Evolutionary conservation across 257 asterid species (phyloP).

Genomic region (Thymus mandschuricus): DNA sequence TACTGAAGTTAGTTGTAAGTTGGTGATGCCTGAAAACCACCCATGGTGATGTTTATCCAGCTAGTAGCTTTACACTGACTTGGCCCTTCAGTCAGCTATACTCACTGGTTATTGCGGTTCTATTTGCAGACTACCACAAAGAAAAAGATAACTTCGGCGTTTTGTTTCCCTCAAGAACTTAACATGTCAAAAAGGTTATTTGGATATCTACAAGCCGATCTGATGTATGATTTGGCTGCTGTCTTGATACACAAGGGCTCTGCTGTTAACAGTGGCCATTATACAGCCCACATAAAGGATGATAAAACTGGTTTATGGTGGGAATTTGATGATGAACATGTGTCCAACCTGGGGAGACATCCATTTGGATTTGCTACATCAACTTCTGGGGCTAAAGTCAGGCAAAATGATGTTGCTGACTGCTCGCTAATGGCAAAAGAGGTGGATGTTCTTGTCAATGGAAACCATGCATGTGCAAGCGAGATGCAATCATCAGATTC

Average conservation of each 20-base stretch:
- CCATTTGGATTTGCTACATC: constrained; percentile 73
- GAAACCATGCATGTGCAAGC: constrained; percentile 41
- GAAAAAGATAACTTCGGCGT: constrained; percentile 91
- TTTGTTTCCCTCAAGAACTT: constrained; percentile 80
- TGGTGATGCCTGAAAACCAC: constrained; percentile 18
- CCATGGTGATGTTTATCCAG: constrained; percentile 23
- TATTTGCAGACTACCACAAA: constrained; percentile 84
- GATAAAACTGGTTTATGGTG: constrained; percentile 88
- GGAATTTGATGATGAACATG: constrained; percentile 97
- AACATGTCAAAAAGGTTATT: constrained; percentile 76
- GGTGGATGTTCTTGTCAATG: constrained; percentile 43
- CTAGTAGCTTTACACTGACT: constrained; percentile 23
- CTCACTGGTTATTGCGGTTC: constrained; percentile 35
- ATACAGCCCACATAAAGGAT: constrained; percentile 89
- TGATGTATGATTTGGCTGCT: constrained; percentile 88
- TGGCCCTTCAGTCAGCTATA: constrained; percentile 33
- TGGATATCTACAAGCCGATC: constrained; percentile 57
- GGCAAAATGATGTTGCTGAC: constrained; percentile 46
- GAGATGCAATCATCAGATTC: constrained; percentile 45
- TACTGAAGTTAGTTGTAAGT: constrained; percentile 16
- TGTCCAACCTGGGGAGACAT: constrained; percentile 76
- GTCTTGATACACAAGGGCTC: constrained; percentile 97
- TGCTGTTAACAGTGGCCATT: constrained; percentile 96
- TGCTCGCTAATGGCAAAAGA: constrained; percentile 47
- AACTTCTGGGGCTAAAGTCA: constrained; percentile 51